Evolutionary conservation across 345 rosid species (phyloP).

Genomic region (Salix dunnii): DNA sequence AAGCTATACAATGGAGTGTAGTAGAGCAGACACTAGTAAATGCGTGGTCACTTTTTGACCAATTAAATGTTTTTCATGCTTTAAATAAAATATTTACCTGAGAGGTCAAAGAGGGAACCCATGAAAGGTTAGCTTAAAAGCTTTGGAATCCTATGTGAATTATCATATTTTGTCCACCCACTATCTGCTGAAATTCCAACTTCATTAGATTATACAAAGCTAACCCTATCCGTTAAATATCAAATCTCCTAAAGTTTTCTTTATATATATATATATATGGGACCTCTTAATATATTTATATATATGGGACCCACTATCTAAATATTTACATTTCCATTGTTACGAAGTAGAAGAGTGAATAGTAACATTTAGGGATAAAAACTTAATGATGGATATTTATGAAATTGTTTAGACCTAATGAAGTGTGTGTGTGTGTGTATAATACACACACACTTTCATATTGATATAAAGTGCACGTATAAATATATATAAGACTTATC

Average conservation of each 20-base stretch:
- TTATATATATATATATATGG: background rate
- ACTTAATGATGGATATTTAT: too few species aligned
- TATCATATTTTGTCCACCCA: background rate
- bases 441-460: too few species aligned
- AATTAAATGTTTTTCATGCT: conserved; percentile 14
- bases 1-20: conserved; percentile 72
- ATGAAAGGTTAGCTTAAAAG: conserved; percentile 38
- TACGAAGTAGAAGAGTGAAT: background rate
- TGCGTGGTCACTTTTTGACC: conserved; percentile 65
- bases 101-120: conserved; percentile 51
- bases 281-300: background rate
- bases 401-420: too few species aligned
- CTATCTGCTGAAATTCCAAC: background rate
- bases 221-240: conserved; percentile 23
- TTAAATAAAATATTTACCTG: conserved; percentile 16
- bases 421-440: too few species aligned
- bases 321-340: background rate
- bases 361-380: background rate
- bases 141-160: conserved; percentile 60
- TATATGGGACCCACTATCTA: too few species aligned
- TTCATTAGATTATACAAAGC: conserved; percentile 17
- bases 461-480: too few species aligned
- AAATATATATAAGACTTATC: too few species aligned
- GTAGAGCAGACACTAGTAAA: conserved; percentile 70
- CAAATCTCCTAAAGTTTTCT: background rate